Evolutionary conservation across 148 eudicot species (phyloP), one percentile per base, ranked within the genome.

Genomic region (Persicaria tinctoria): DNA sequence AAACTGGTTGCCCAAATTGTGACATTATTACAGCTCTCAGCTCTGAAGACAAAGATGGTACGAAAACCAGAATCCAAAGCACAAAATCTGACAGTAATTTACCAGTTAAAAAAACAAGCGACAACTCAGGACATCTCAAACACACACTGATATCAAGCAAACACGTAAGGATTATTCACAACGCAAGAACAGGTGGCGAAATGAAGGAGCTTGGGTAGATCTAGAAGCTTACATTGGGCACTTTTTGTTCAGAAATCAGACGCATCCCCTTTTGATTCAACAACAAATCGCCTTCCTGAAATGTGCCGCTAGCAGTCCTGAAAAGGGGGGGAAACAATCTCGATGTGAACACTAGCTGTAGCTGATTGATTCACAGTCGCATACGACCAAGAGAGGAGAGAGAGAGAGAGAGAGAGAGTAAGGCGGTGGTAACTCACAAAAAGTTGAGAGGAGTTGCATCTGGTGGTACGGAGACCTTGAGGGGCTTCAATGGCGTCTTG

Each of bases 231-330:
- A 94, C 98, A 64, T 75, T 77, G 73, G 86, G 66, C 71, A 82
- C 88, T 48, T 77, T 90, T 66, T 87, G 89, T 53, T 86, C 90
- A 0, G 98, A 88, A 44, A 80, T 78, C 57, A 92, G 88, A 44
- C 93, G 84, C 77, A 92, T 72, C 10, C 98, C 98, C 84, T 90
- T 92, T 76, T 85, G 86, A 60, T 94, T 94, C 47, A 94, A 81
- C 59, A 87, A 81, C 80, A 94, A 84, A 85, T 89, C 93, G 10
- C 98, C 98, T 68, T 92, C 97, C 74, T 91, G 97, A 85, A 94
- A 94, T 8, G 98, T 94, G 7, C 98, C 98, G 66, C 98, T 94
- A 2, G 97, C 97, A 70, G 97, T 89, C 86, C 98, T 94, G 78
- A 74, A 81, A 44, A 49, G 1, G 18, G 0, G 18, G 20, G 23